Conservation (phyloP, 2,329 filamentous ascomycete species). For the Pleomassaria siparia region DNA sequence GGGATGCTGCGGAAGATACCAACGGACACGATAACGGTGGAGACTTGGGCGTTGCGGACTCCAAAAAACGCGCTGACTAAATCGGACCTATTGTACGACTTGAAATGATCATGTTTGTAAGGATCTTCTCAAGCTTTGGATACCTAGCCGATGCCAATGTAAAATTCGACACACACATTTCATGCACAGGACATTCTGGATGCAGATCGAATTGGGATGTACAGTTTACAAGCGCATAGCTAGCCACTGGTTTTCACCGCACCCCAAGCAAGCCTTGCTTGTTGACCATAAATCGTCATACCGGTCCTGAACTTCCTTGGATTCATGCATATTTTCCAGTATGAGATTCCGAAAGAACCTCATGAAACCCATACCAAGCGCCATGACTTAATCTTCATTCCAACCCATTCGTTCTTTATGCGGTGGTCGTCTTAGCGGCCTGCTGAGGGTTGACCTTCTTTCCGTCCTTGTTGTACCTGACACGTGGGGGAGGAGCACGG, state of each 20-base stretch:
- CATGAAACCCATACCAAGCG: constrained; percentile 38
- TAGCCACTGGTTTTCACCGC: constrained; percentile 32
- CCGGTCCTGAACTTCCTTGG: constrained; percentile 31
- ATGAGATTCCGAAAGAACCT: constrained; percentile 39
- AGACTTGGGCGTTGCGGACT: constrained; percentile 31
- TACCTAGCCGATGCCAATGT: constrained; percentile 2
- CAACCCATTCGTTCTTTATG: constrained; percentile 23
- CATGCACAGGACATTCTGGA: constrained; percentile 8
- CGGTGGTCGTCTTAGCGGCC: constrained; percentile 59
- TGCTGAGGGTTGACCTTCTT: constrained; percentile 98
- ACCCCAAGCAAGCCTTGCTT: constrained; percentile 29
- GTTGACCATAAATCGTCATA: constrained; percentile 38
- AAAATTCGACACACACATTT: background rate
- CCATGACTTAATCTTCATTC: constrained; percentile 32
- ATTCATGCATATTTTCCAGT: constrained; percentile 39
- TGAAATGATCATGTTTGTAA: background rate
- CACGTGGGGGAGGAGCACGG: constrained; percentile 94
- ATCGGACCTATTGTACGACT: constrained; percentile 8
- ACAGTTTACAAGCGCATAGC: constrained; percentile 40
- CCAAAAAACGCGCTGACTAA: constrained; percentile 49
- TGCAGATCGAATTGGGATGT: constrained; percentile 38
- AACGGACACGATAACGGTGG: constrained; percentile 23
- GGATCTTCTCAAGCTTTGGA: constrained; percentile 2
- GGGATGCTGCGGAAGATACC: constrained; percentile 43
- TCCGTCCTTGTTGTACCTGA: constrained; percentile 99